Evolutionary conservation across 1,284 basidiomycete species (phyloP).

Genomic region (Puccinia horiana): DNA sequence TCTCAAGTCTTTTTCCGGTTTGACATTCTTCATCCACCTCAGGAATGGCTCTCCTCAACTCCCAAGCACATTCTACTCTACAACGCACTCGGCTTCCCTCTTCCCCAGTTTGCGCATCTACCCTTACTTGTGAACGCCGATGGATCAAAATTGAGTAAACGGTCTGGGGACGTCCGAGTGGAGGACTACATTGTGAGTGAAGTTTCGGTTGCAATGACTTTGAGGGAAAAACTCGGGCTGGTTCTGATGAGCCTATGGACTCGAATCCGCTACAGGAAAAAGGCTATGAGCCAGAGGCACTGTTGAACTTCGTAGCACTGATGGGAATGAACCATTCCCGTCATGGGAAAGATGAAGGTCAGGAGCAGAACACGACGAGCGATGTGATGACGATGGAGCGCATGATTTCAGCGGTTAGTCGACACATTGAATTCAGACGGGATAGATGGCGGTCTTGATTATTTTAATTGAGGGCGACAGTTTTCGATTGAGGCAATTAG

Average conservation of each 20-base stretch:
- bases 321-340: conserved; percentile 76
- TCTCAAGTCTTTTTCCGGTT: background rate
- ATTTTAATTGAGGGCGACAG: conserved; percentile 57
- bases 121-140: conserved; percentile 87
- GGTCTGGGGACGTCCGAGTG: conserved; percentile 84
- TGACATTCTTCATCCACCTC: background rate
- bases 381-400: conserved; percentile 67
- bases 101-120: conserved; percentile 85
- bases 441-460: background rate
- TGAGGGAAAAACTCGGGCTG: background rate
- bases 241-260: background rate
- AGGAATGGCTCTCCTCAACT: conserved; percentile 97
- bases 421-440: background rate
- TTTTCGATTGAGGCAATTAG: conserved; percentile 73
- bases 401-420: conserved; percentile 66
- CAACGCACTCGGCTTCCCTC: conserved; percentile 69
- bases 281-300: conserved; percentile 85
- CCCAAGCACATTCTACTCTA: conserved; percentile 90
- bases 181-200: conserved; percentile 75
- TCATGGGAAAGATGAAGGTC: background rate
- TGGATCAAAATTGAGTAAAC: conserved; percentile 91
- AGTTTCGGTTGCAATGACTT: background rate
- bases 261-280: conserved; percentile 56
- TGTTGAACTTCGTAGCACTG: conserved; percentile 89
- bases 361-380: conserved; percentile 59